Evolutionary conservation across 768 basidiomycete species (phyloP).

Genomic region (Suillus americanus): DNA sequence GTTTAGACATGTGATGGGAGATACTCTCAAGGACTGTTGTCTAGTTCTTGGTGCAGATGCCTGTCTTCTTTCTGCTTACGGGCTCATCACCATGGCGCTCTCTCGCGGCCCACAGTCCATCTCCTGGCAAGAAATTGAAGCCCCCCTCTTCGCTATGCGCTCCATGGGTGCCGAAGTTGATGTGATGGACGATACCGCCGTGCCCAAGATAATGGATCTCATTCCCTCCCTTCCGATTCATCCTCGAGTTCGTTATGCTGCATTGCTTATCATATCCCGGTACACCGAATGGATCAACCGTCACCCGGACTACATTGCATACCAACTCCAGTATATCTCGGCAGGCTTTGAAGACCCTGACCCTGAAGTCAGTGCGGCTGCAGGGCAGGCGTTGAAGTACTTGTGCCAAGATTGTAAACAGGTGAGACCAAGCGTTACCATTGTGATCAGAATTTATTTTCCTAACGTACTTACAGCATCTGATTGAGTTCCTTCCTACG

Average conservation of each 20-base stretch:
- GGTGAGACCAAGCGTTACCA: conserved; percentile 40
- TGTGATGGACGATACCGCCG: conserved; percentile 71
- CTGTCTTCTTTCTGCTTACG: conserved; percentile 80
- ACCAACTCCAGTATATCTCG: conserved; percentile 89
- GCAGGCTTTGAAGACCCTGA: conserved; percentile 85
- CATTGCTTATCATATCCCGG: conserved; percentile 89
- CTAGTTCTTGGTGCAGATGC: conserved; percentile 84
- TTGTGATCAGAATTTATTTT: conserved; percentile 2
- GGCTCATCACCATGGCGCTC: conserved; percentile 75
- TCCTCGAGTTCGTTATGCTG: conserved; percentile 92
- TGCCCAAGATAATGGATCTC: conserved; percentile 96
- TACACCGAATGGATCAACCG: conserved; percentile 96
- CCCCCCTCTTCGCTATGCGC: conserved; percentile 94
- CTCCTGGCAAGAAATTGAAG: conserved; percentile 97
- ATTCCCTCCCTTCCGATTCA: conserved; percentile 88
- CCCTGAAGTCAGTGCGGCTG: conserved; percentile 84
- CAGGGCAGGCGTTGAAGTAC: conserved; percentile 94
- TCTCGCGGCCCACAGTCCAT: conserved; percentile 53
- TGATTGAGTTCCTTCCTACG: conserved; percentile 89
- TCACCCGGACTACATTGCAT: conserved; percentile 84
- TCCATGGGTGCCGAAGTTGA: conserved; percentile 98
- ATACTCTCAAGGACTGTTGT: conserved; percentile 98
- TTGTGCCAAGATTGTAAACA: conserved; percentile 95
- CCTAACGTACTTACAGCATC: conserved; percentile 52
- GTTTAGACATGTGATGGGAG: conserved; percentile 98